A percentile compares a stretch with the other conserved stretches of the same genome.
These are phyloP conservation scores for Collybiopsis luxurians DNA, from an alignment of 768 basidiomycete genomes.

Conservation along the genomic window DNA sequence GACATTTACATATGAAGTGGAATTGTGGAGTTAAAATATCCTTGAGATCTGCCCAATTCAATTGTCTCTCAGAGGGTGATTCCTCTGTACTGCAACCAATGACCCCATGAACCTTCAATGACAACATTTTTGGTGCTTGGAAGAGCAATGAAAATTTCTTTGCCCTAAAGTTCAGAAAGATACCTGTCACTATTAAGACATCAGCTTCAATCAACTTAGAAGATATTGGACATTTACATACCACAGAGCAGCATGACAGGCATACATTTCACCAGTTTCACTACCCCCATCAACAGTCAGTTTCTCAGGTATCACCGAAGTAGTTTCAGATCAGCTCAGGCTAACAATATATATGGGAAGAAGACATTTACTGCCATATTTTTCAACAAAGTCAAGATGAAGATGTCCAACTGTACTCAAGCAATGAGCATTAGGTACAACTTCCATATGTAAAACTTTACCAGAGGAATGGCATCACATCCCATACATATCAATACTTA, in stretches of 20 bases:
- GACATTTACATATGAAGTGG: slow-evolving; percentile 1
- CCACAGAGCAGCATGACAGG: not conserved
- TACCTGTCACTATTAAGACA: not conserved
- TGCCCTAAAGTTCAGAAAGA: not conserved
- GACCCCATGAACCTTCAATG: slow-evolving; percentile 1
- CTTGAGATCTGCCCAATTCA: not conserved
- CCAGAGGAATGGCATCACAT: slow-evolving; percentile 4
- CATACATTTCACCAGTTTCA: slow-evolving; percentile 12
- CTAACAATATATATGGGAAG: not conserved
- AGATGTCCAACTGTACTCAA: slow-evolving; percentile 2
- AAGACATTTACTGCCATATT: slow-evolving; percentile 3
- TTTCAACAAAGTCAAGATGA: slow-evolving; percentile 10
- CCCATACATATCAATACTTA: slow-evolving; percentile 12
- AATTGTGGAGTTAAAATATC: not conserved
- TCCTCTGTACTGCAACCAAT: not conserved
- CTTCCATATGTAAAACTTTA: not conserved
- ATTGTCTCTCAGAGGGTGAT: not conserved
- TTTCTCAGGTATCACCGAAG: not conserved
- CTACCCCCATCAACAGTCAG: slow-evolving; percentile 15
- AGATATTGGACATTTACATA: not conserved
- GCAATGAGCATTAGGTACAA: slow-evolving; percentile 8
- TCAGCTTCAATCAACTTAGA: not conserved
- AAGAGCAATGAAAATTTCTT: not conserved
- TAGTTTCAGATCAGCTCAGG: not conserved
- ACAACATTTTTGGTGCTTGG: slow-evolving; percentile 1